Base-by-base conservation (phyloP, 139 green algal genomes). In the Chlamydomonas applanata region DNA sequence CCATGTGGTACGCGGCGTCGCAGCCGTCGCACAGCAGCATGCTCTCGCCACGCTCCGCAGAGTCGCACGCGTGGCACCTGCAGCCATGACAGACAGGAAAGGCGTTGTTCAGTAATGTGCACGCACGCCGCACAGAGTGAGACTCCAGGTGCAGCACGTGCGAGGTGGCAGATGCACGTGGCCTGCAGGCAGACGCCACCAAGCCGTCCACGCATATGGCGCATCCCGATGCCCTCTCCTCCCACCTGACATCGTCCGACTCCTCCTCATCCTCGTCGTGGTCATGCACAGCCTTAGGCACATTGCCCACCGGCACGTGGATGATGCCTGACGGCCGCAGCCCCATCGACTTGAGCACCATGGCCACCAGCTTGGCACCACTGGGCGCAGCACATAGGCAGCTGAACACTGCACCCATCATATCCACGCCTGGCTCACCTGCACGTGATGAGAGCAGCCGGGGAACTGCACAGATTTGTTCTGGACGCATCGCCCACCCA, bases 1-100 rank as follows among this genome's bases (percentile, higher is more conserved):
- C 60, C 33, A 70, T 90, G 77, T 90, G 85, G 72, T 77, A 87
- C 33, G 64, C 79, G 0, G 19, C 63, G 32, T 87, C 79, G 54
- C 85, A 90, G 44, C 85, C 85, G 49, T 90, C 85, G 71, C 85
- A 90, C 40, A 90, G 69, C 52, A 90, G 74, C 74, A 90, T 61
- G 33, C 35, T 84, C 30, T 85, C 56, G 2, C 72, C 74, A 16
- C 77, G 82, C 57, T 83, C 24, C 0, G 54, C 36, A 2, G 67
- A 9, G n/a, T 73, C 76, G 54, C 78, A 85, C 20, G 75, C 56
- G 7, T 25, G n/a, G 63, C 74, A 85, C n/a, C 68, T 78, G 76
- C 44, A 45, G 49, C n/a, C 65, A 30, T 27, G 52, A 53, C 40
- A 49, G 11, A 19, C 40, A 11, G 7, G 40, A 19, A 49, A 11